Conservation (phyloP, 345 rosid species). For the Boechera retrofracta region DNA sequence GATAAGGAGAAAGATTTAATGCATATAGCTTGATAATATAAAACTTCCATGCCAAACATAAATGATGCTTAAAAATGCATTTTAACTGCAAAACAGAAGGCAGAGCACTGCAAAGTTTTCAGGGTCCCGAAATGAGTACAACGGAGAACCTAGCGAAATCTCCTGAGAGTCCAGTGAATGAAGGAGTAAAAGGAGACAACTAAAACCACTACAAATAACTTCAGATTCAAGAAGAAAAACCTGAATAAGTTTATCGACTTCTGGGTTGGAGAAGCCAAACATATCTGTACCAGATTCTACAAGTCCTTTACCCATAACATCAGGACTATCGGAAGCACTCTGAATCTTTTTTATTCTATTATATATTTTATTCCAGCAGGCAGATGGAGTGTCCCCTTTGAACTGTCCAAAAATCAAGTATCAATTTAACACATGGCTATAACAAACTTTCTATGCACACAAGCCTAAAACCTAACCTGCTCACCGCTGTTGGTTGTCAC, state of each 20-base stretch:
- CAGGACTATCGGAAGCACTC: slow-evolving; percentile 48
- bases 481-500: slow-evolving; percentile 81
- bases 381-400: slow-evolving; percentile 78
- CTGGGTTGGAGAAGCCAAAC: slow-evolving; percentile 96
- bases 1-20: slow-evolving; percentile 13
- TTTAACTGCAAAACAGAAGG: slow-evolving; percentile 16
- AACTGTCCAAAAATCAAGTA: slow-evolving; percentile 53
- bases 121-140: slow-evolving; percentile 20
- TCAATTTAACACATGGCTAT: slow-evolving; percentile 20
- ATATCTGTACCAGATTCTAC: slow-evolving; percentile 71
- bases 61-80: slow-evolving; percentile 8
- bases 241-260: slow-evolving; percentile 79
- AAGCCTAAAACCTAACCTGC: slow-evolving; percentile 66
- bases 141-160: slow-evolving; percentile 13
- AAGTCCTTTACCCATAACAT: slow-evolving; percentile 48
- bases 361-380: slow-evolving; percentile 91
- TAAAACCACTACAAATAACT: slow-evolving; percentile 7
- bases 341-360: slow-evolving; percentile 58
- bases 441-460: slow-evolving; percentile 20
- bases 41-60: slow-evolving; percentile 21
- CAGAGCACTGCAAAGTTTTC: slow-evolving; percentile 20
- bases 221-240: slow-evolving; percentile 47
- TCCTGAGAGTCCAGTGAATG: slow-evolving; percentile 16
- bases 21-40: slow-evolving; percentile 17
- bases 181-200: slow-evolving; percentile 17